Conservation (phyloP, 805 yeast genomes). For the Blastobotrys parvus region DNA sequence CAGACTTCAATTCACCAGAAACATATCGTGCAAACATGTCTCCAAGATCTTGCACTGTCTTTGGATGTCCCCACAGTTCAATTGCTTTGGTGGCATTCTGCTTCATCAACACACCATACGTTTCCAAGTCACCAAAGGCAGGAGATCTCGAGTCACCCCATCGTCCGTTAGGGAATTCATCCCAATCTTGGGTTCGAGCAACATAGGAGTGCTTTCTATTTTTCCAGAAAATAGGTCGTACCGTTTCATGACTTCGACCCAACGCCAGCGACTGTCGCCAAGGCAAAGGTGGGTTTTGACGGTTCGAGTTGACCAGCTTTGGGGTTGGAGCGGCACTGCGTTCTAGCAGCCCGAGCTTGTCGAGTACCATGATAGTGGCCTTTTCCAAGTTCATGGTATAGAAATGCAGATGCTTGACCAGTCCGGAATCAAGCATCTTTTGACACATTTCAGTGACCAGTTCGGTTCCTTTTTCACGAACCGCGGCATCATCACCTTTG, state of each 20-base stretch:
- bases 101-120: conserved; percentile 71
- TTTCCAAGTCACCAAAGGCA: conserved; percentile 86
- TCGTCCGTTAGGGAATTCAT: conserved; percentile 97
- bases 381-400: conserved; percentile 97
- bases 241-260: conserved; percentile 66
- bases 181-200: conserved; percentile 88
- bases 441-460: conserved; percentile 78
- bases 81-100: conserved; percentile 67
- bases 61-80: conserved; percentile 86
- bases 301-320: conserved; percentile 21
- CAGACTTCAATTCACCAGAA: conserved; percentile 57
- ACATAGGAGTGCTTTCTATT: conserved; percentile 85
- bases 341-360: conserved; percentile 52
- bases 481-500: conserved; percentile 83
- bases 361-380: conserved; percentile 81
- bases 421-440: conserved; percentile 58
- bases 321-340: conserved; percentile 29
- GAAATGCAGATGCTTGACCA: conserved; percentile 80
- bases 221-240: conserved; percentile 95
- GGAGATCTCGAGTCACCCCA: conserved; percentile 99
- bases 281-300: conserved; percentile 42
- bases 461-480: conserved; percentile 77
- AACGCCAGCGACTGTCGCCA: conserved; percentile 90
- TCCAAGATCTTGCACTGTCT: conserved; percentile 48
- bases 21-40: conserved; percentile 60